Percentiles rank a stretch among this genome's conserved stretches.
Conservation (phyloP, 148 eudicot species). For the Salicornia ramosissima region DNA sequence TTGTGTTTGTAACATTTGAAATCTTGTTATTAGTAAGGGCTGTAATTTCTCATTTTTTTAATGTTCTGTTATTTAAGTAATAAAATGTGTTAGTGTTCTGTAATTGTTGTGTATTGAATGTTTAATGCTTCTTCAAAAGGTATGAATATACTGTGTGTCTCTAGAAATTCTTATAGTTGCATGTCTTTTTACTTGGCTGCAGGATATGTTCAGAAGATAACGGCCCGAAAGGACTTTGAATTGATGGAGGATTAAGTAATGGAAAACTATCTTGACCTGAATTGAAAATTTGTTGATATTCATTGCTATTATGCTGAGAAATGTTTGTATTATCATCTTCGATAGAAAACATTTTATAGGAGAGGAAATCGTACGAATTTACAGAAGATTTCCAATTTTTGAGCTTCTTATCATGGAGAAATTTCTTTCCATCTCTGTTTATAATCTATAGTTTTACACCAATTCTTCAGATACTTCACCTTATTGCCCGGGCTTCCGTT, state of each 20-base stretch:
- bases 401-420: neutral
- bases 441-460: no score
- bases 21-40: neutral
- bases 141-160: neutral
- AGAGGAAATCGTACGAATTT: neutral
- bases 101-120: neutral
- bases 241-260: slow-evolving; percentile 80
- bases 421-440: neutral
- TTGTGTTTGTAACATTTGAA: neutral
- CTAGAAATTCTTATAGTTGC: neutral
- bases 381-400: neutral
- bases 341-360: neutral
- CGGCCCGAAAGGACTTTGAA: slow-evolving; percentile 66
- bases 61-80: neutral
- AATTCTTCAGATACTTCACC: no score
- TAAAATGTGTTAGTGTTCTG: neutral
- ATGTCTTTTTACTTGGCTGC: slow-evolving; percentile 23
- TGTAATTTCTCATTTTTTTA: neutral
- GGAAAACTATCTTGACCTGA: slow-evolving; percentile 58
- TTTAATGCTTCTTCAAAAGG: neutral
- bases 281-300: neutral
- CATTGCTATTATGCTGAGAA: neutral
- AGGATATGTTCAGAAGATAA: slow-evolving; percentile 97
- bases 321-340: slow-evolving; percentile 1
- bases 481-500: no score